Evolutionary conservation across 495 filamentous ascomycete species (phyloP).

Genomic region (Trichoderma gamsii): DNA sequence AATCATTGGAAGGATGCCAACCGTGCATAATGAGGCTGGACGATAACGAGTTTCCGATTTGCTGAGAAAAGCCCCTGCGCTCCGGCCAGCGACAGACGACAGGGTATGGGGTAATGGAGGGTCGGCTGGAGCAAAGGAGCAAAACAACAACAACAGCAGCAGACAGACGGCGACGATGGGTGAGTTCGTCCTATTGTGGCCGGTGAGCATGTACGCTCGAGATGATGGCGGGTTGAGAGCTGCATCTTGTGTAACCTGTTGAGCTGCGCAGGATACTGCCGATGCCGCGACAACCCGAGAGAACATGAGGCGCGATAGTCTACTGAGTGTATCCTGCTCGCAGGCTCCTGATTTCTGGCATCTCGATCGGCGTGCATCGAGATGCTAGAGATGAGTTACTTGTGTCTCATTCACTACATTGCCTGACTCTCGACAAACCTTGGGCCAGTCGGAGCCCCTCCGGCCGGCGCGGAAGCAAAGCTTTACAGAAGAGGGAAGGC

Average conservation of each 20-base stretch:
- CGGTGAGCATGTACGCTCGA: constrained; percentile 5
- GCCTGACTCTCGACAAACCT: background rate
- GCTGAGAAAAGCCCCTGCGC: background rate
- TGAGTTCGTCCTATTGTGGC: background rate
- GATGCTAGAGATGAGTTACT: background rate
- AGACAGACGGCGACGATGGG: background rate
- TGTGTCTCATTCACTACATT: background rate
- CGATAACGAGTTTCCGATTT: background rate
- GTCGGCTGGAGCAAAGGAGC: background rate
- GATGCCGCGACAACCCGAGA: background rate
- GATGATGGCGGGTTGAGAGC: constrained; percentile 2
- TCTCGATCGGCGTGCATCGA: background rate
- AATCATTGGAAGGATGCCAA: background rate
- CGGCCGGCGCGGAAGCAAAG: background rate
- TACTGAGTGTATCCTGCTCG: background rate
- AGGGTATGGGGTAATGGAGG: constrained; percentile 3
- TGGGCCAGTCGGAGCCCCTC: constrained; percentile 11
- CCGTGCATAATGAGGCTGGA: constrained; percentile 10
- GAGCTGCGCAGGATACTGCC: background rate
- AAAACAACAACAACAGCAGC: background rate
- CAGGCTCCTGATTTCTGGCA: background rate
- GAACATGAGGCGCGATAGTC: background rate
- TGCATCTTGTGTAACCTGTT: constrained; percentile 5
- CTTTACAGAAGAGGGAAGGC: background rate
- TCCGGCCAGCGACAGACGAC: background rate